A percentile compares a stretch with the other conserved stretches of the same genome.
phyloP scores from a whole-genome alignment of 2,329 filamentous ascomycete genomes.

The Talaromyces sp. region DNA sequence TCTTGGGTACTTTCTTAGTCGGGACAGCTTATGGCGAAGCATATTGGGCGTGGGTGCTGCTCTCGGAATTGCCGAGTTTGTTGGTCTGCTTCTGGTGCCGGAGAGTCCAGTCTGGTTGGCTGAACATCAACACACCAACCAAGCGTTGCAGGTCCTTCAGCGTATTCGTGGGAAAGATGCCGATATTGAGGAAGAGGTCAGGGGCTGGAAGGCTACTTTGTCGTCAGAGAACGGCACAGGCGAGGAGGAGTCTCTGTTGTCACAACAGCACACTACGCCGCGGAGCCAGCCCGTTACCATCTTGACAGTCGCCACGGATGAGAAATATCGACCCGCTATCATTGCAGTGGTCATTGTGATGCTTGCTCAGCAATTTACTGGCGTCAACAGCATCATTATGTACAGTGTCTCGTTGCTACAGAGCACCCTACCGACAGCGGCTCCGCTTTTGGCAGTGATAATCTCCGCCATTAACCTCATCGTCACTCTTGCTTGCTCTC shows the following conservation, averaged over 20 bases:
- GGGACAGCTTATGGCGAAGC: constrained; percentile 72
- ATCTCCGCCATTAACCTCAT: constrained; percentile 83
- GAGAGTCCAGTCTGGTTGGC: constrained; percentile 89
- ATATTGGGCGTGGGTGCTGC: constrained; percentile 69
- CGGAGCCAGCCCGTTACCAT: constrained; percentile 64
- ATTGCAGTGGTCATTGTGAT: constrained; percentile 85
- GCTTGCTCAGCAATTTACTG: constrained; percentile 86
- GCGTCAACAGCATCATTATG: constrained; percentile 97
- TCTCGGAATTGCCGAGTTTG: constrained; percentile 60
- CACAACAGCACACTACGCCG: constrained; percentile 57
- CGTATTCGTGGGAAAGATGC: constrained; percentile 65
- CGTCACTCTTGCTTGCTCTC: constrained; percentile 74
- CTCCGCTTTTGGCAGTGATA: constrained; percentile 75
- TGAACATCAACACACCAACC: constrained; percentile 52
- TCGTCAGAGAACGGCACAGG: constrained; percentile 27
- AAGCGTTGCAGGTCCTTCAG: constrained; percentile 64
- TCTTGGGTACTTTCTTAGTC: constrained; percentile 81
- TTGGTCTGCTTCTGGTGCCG: constrained; percentile 68
- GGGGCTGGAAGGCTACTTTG: constrained; percentile 47
- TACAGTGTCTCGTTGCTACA: constrained; percentile 89
- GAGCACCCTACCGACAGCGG: constrained; percentile 72
- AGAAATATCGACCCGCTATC: constrained; percentile 65
- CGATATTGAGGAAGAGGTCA: constrained; percentile 69
- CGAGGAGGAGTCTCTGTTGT: constrained; percentile 68
- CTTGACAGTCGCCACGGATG: constrained; percentile 57